Base-by-base conservation (phyloP, 2,329 filamentous ascomycete genomes). In the Clonostachys rhizophaga region DNA sequence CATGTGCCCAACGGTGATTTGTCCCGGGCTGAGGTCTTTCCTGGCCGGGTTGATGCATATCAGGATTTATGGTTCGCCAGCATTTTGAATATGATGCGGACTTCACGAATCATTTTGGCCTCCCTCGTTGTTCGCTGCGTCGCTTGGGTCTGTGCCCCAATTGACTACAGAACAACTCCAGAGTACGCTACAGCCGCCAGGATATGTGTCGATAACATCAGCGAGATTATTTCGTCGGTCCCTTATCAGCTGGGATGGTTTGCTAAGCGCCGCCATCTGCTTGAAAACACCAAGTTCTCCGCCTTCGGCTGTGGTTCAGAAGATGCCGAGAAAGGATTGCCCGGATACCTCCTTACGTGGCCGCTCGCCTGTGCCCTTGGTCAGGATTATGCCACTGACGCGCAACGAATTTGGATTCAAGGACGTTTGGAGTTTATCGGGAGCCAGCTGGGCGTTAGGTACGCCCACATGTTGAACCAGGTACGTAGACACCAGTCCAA, bases 221-320 rank as follows among this genome's bases (percentile, higher is more conserved):
- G 72, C 4, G 81, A 84, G 52, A 75, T 84, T 36, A 71, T 84
- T 46, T 78, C 81, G 2, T 78, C 74, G 3, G 74, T 83, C n/a
- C 81, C 81, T 1, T 84, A 76, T 52, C 74, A 80, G 56, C 68
- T 85, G 3, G 80, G 80, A 39, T 83, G 79, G 78, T 76, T 78
- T 47, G 63, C 72, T 13, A 71, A 69, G 46, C 63, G 68, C 49
- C 67, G 62, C 42, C 65, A 75, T 35, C 57, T 74, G 13, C 60
- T 70, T 11, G 59, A 67, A 40, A 60, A 60, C 16, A 60, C 64
- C 39, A 69, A 69, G 39, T 56, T 77, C 20, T 68, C 68, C 3
- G 63, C 66, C 3, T 80, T 78, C 54, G 70, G 65, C 2, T 77
- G 72, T 52, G 76, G 75, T 17, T 65, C 76, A 17, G 74, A 79